Percentiles rank a stretch among this genome's conserved stretches.
Evolutionary conservation across 164 flowering plant species (phyloP).

Genomic region (Stephania japonica): DNA sequence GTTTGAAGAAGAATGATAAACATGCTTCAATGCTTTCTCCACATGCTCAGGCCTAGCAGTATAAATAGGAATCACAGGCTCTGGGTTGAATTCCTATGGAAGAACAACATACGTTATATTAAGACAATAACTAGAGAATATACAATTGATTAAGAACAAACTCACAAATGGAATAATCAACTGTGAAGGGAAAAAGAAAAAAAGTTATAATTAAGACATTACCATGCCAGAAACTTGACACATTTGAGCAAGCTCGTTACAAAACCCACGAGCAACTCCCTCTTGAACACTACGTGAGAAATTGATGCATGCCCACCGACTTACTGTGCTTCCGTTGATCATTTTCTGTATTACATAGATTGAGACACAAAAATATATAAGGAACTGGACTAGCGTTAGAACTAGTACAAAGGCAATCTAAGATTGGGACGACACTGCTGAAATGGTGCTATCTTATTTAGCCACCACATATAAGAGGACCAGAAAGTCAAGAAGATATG

Average conservation of each 20-base stretch:
- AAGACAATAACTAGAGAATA: background rate
- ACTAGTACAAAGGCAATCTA: background rate
- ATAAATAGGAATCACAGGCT: constrained; percentile 66
- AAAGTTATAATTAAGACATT: constrained; percentile 5
- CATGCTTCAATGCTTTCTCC: constrained; percentile 71
- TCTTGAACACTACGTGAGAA: constrained; percentile 79
- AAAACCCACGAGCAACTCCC: constrained; percentile 67
- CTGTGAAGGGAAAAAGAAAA: background rate
- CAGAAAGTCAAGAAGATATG: background rate
- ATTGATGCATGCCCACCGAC: constrained; percentile 74
- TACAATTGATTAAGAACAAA: background rate
- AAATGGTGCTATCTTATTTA: background rate
- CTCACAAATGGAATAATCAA: background rate
- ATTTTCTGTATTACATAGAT: constrained; percentile 48
- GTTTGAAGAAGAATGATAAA: constrained; percentile 49
- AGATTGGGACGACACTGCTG: background rate
- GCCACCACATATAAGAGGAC: background rate
- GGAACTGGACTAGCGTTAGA: background rate
- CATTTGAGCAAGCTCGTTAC: constrained; percentile 75
- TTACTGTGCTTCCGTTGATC: constrained; percentile 76
- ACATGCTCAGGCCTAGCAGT: constrained; percentile 64
- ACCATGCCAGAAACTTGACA: constrained; percentile 89
- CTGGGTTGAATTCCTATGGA: constrained; percentile 61
- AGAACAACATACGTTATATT: background rate
- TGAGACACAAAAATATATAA: background rate